Evolutionary conservation across 148 eudicot genomes (phyloP), one percentile per base, ranked within the genome.

Genomic region (Spergularia marina): DNA sequence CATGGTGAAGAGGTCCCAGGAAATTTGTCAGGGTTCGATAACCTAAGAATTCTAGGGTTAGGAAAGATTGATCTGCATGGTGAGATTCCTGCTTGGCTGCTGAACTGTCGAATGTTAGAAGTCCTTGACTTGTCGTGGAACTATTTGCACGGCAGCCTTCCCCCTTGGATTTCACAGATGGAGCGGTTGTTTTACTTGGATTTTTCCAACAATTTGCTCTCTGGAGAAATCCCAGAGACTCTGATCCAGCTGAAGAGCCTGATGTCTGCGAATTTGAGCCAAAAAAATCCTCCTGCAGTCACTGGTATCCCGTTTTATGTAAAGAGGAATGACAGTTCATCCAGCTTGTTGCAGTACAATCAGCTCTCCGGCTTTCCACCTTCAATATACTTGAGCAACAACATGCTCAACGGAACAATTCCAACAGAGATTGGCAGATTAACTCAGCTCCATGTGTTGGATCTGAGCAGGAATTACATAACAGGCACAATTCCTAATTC

Each of bases 121-220:
- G 91, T 88, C 44, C 86, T 94, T 61, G 98, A 94, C 78, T 77
- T 93, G 66, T 93, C 98, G 1, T 93, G 93, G 98, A 93, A 93
- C 81, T 83, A 80, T 21, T 85, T 93, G 57, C 58, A 79, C 52
- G 98, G 96, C 10, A 78, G 75, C 47, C 82, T 93, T 52, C 96
- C 98, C 5, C 63, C 85, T 13, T 90, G 93, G 96, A 86, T 93
- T 66, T 90, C 90, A 77, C 55, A 84, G 63, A 90, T 93, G 96
- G 91, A 89, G 65, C 82, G 78, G 39, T 70, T 93, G 79, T 90
- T 89, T 76, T 93, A 93, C 83, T 78, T 93, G 77, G 98, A 93
- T 71, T 82, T 93, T 70, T 90, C 93, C 0, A 87, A 90, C 68
- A 93, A 93, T 74, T 83, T 96, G 14, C 86, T 93, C 14, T 77